phyloP scores from a whole-genome alignment of 495 filamentous ascomycete genomes.

The Xylaria venustula region DNA sequence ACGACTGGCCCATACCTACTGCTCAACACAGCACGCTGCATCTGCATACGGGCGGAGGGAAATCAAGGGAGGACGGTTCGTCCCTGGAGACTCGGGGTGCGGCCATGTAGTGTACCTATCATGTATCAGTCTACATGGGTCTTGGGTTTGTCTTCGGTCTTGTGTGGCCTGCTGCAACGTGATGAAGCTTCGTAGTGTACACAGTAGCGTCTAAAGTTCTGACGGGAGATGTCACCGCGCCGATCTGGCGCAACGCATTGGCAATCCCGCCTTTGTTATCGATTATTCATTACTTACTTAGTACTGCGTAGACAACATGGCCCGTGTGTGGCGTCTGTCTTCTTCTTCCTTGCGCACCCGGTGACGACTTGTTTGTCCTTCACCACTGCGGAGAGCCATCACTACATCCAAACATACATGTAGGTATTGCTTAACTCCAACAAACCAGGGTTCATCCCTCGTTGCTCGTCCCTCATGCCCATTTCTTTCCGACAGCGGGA shows the following conservation, averaged over 20 bases:
- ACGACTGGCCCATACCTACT: slow-evolving; percentile 2
- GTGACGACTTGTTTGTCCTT: not conserved
- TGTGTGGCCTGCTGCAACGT: slow-evolving; percentile 5
- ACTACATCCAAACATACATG: too few species aligned
- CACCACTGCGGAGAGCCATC: slow-evolving; percentile 6
- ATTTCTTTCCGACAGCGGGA: not conserved
- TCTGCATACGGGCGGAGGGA: not conserved
- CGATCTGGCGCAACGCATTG: slow-evolving; percentile 7
- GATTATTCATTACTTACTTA: not conserved
- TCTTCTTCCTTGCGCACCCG: too few species aligned
- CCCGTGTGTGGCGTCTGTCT: slow-evolving; percentile 22
- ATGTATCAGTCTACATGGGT: slow-evolving; percentile 2
- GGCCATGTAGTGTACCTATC: not conserved
- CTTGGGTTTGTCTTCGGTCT: too few species aligned
- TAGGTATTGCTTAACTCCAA: too few species aligned
- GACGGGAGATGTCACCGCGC: not conserved
- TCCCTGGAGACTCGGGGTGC: not conserved
- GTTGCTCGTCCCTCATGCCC: not conserved
- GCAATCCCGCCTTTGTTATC: not conserved
- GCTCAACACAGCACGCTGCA: not conserved
- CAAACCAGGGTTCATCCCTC: slow-evolving; percentile 9
- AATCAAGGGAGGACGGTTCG: not conserved
- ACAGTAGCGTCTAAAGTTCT: not conserved
- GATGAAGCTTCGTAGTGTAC: not conserved
- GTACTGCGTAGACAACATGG: too few species aligned